Conservation (phyloP, 1,284 basidiomycete species). For the Tremellales sp. region DNA sequence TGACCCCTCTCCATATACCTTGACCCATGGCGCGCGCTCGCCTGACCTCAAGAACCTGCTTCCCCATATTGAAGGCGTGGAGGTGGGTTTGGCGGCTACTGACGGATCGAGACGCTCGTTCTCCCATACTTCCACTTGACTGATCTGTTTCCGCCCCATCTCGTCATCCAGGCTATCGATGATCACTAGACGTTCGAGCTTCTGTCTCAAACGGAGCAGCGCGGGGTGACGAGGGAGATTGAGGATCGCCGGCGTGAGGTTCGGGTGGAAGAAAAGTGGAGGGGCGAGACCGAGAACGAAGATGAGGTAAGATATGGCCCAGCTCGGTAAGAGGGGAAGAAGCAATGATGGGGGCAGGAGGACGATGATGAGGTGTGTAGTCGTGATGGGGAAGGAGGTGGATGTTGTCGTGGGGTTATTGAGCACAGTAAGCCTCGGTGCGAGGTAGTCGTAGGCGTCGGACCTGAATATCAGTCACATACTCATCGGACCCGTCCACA, state of each 20-base stretch:
- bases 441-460: slow-evolving; percentile 35
- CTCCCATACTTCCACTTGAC: slow-evolving; percentile 45
- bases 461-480: slow-evolving; percentile 22
- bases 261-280: slow-evolving; percentile 44
- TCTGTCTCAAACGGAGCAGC: slow-evolving; percentile 17
- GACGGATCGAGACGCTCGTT: slow-evolving; percentile 45
- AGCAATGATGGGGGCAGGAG: slow-evolving; percentile 40
- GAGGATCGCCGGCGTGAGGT: slow-evolving; percentile 26
- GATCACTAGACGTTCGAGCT: slow-evolving; percentile 29
- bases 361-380: slow-evolving; percentile 39
- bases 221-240: slow-evolving; percentile 18
- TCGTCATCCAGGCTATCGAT: slow-evolving; percentile 39
- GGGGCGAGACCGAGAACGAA: slow-evolving; percentile 39
- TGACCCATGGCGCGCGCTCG: slow-evolving; percentile 44
- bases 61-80: slow-evolving; percentile 25
- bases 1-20: slow-evolving; percentile 14
- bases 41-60: slow-evolving; percentile 30
- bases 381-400: slow-evolving; percentile 38
- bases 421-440: slow-evolving; percentile 28
- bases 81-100: slow-evolving; percentile 8
- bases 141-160: slow-evolving; percentile 28
- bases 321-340: slow-evolving; percentile 39
- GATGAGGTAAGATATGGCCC: slow-evolving; percentile 39
- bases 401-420: slow-evolving; percentile 17
- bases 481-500: background rate